Conservation (phyloP, 139 green algal species). For the Trebouxia sp. region DNA sequence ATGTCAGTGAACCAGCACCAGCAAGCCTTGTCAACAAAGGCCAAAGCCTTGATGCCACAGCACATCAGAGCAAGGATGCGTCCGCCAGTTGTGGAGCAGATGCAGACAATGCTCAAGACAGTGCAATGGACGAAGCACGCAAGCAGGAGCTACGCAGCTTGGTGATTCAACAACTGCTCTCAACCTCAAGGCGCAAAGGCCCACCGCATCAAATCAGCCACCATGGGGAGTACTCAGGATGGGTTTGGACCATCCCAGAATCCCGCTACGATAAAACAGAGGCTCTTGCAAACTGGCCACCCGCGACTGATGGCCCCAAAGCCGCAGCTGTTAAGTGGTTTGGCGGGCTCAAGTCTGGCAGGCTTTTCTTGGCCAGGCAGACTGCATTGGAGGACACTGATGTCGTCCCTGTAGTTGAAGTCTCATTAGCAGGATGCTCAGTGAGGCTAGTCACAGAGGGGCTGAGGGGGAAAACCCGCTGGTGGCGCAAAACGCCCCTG, state of each 20-base stretch:
- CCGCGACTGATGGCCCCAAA: constrained; percentile 10
- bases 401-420: constrained; percentile 35
- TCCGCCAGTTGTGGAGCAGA: not conserved
- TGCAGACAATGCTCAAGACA: not conserved
- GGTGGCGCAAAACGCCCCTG: constrained; percentile 52
- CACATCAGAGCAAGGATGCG: not conserved
- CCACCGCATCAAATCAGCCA: not conserved
- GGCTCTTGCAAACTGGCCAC: constrained; percentile 37
- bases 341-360: constrained; percentile 8
- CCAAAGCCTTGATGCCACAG: not conserved
- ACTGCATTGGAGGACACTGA: constrained; percentile 1
- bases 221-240: constrained; percentile 13
- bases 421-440: constrained; percentile 44
- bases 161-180: not conserved
- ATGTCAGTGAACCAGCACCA: constrained; percentile 8
- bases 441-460: constrained; percentile 33
- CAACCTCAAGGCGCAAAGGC: not conserved
- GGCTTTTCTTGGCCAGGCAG: constrained; percentile 14
- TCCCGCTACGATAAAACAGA: constrained; percentile 16
- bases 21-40: not conserved
- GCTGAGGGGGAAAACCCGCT: constrained; percentile 33
- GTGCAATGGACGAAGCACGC: not conserved
- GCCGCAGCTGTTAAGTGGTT: constrained; percentile 32
- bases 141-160: not conserved
- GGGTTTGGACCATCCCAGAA: constrained; percentile 16